Base-by-base conservation (phyloP, 768 basidiomycete genomes). In the Auriculariales sp. region DNA sequence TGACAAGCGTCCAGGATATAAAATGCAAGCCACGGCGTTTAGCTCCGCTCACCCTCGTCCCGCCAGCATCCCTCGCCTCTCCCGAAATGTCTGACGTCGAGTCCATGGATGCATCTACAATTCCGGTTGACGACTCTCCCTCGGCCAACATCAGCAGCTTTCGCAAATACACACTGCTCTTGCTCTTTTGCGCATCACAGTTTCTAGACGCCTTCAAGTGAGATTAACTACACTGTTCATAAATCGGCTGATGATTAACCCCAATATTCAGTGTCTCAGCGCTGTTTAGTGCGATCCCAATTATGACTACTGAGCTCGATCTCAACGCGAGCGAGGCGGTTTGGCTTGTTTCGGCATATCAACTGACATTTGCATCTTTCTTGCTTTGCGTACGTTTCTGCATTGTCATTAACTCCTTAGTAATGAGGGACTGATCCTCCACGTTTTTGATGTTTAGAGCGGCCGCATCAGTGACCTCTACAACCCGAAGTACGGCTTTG, bases 321-420 rank as follows among this genome's bases (percentile, higher is more conserved):
- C 39, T 44, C 11, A 25, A 44, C 22, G 47, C 56, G 46, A 59
- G 51, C 28, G 50, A 60, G 47, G 58, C 56, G n/a, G 62, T 64
- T 30, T 74, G 73, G 72, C 50, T 72, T 5, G 56, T 70, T 25
- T 66, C 68, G 35, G 70, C 68, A 11, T 72, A 66, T 53, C 62
- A 71, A 30, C 52, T 65, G 12, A 67, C 62, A 2, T 74, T 72
- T 56, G 66, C 73, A 10, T 62, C 72, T 1, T 66, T 72, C 48
- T 56, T 67, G 15, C 60, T 68, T 51, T 52, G 64, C 28, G 65
- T 68, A 52, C 28, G 65, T 58, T 9, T 12, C 12, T 27, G n/a
- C 4, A 24, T 44, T 44, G 4, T 25, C 6, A 44, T 25, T 19
- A 15, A 7, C 31, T 32, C 31, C 31, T 7, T 32, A 32, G 31